Conservation (phyloP, 2,329 filamentous ascomycete species). For the Fusarium compactum region DNA sequence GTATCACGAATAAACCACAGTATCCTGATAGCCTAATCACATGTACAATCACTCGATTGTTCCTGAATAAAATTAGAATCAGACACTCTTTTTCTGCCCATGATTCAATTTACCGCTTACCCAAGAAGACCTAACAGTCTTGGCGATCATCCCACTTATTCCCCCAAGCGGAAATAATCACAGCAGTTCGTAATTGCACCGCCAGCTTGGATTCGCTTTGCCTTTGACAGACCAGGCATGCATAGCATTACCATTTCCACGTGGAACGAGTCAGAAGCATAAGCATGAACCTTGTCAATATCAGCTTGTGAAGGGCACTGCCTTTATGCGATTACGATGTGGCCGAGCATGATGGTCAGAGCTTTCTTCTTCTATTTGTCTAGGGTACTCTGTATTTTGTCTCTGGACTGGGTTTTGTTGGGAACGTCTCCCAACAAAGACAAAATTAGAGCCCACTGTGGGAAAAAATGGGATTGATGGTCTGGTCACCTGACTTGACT, state of each 20-base stretch:
- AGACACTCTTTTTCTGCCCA: neutral
- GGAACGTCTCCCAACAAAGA: slow-evolving; percentile 8
- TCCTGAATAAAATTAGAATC: neutral
- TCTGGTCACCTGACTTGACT: neutral
- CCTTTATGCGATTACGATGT: neutral
- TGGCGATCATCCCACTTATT: slow-evolving; percentile 31
- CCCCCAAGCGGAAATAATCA: slow-evolving; percentile 2
- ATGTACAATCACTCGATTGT: neutral
- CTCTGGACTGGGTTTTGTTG: slow-evolving; percentile 16
- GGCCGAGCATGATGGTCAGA: neutral
- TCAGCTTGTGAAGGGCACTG: slow-evolving; percentile 5
- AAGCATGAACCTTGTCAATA: neutral
- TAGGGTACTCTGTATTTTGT: slow-evolving; percentile 7
- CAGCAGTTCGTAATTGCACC: slow-evolving; percentile 16
- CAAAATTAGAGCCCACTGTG: neutral
- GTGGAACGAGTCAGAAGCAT: neutral
- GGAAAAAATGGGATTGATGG: neutral
- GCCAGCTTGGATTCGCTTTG: slow-evolving; percentile 9
- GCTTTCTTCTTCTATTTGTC: neutral
- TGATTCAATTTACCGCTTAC: slow-evolving; percentile 8
- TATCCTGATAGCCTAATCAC: neutral
- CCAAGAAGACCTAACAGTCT: neutral
- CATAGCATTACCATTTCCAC: slow-evolving; percentile 9
- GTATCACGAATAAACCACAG: neutral
- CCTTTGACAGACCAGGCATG: slow-evolving; percentile 5